phyloP scores from a whole-genome alignment of 805 yeast genomes.

The Vanderwaltozyma polyspora region DNA sequence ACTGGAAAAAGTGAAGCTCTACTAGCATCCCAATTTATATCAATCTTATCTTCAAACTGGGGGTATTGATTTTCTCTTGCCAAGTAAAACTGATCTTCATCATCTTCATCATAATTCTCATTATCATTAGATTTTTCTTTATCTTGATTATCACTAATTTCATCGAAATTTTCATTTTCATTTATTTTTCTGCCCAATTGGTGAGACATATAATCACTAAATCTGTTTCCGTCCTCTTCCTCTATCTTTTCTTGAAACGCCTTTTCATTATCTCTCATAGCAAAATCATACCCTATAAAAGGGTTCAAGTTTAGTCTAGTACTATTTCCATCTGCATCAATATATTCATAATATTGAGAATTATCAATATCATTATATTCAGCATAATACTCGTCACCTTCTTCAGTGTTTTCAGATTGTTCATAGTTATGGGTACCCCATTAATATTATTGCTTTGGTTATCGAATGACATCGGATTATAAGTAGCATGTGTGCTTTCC shows the following conservation, averaged over 20 bases:
- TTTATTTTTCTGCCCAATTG: slow-evolving; percentile 14
- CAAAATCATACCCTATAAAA: slow-evolving; percentile 27
- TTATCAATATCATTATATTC: slow-evolving; percentile 22
- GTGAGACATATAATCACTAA: slow-evolving; percentile 22
- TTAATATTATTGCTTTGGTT: slow-evolving; percentile 1
- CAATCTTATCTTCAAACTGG: too few species aligned
- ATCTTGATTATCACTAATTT: slow-evolving; percentile 1
- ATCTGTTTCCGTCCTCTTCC: slow-evolving; percentile 10
- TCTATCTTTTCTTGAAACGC: too few species aligned
- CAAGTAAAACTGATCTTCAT: neutral
- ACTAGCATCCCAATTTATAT: slow-evolving; percentile 2
- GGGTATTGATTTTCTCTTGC: too few species aligned
- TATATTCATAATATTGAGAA: slow-evolving; percentile 27
- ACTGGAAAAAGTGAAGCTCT: slow-evolving; percentile 4
- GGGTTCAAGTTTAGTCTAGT: slow-evolving; percentile 27
- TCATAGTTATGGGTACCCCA: slow-evolving; percentile 2
- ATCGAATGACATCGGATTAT: slow-evolving; percentile 1
- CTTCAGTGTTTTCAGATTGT: slow-evolving; percentile 40
- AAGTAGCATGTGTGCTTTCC: slow-evolving; percentile 1
- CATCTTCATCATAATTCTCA: slow-evolving; percentile 21
- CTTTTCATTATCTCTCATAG: too few species aligned
- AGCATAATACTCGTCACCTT: slow-evolving; percentile 34
- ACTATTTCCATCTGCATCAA: slow-evolving; percentile 26
- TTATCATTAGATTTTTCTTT: slow-evolving; percentile 2
- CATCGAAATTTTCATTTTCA: slow-evolving; percentile 16